Percentiles rank a stretch among this genome's conserved stretches.
These are phyloP conservation scores for Ophiostoma sp. DNA, from an alignment of 2,329 filamentous ascomycete genomes.

Conservation along the genomic window DNA sequence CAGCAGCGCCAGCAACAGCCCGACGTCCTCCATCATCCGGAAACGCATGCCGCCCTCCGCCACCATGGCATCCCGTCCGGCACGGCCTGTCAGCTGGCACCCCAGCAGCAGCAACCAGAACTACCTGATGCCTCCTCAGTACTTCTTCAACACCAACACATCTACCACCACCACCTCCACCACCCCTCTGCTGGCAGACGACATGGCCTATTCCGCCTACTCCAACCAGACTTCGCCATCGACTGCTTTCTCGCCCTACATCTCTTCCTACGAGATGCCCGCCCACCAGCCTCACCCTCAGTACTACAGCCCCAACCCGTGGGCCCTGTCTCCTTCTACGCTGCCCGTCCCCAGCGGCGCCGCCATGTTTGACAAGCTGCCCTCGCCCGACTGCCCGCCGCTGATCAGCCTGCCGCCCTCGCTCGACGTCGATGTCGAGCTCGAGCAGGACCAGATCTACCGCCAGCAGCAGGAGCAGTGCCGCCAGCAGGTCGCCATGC, in stretches of 20 bases:
- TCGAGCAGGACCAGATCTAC: constrained; percentile 14
- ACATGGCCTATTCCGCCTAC: constrained; percentile 41
- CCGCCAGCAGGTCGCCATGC: constrained; percentile 6
- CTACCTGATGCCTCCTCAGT: constrained; percentile 35
- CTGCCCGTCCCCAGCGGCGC: constrained; percentile 19
- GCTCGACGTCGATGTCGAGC: constrained; percentile 1
- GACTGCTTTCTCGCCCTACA: constrained; percentile 50
- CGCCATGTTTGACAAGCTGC: constrained; percentile 27
- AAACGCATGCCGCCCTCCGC: constrained; percentile 47
- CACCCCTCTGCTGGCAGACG: constrained; percentile 17
- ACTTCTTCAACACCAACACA: constrained; percentile 1
- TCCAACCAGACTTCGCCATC: constrained; percentile 55
- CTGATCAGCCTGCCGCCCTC: constrained; percentile 19
- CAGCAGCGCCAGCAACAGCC: constrained; percentile 59
- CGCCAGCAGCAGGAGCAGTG: constrained; percentile 15
- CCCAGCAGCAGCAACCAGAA: constrained; percentile 39
- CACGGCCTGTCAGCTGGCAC: constrained; percentile 71
- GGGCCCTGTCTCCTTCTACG: constrained; percentile 31
- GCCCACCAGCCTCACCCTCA: constrained; percentile 33
- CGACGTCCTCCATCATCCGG: constrained; percentile 48
- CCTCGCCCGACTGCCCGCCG: constrained; percentile 27
- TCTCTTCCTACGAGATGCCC: constrained; percentile 21
- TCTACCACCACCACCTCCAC: constrained; percentile 20
- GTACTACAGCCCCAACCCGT: constrained; percentile 40
- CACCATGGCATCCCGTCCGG: constrained; percentile 30